Percentiles rank a stretch among this genome's conserved stretches.
Evolutionary conservation across 2,329 filamentous ascomycete genomes (phyloP).

Genomic region (Neonectria ditissima): DNA sequence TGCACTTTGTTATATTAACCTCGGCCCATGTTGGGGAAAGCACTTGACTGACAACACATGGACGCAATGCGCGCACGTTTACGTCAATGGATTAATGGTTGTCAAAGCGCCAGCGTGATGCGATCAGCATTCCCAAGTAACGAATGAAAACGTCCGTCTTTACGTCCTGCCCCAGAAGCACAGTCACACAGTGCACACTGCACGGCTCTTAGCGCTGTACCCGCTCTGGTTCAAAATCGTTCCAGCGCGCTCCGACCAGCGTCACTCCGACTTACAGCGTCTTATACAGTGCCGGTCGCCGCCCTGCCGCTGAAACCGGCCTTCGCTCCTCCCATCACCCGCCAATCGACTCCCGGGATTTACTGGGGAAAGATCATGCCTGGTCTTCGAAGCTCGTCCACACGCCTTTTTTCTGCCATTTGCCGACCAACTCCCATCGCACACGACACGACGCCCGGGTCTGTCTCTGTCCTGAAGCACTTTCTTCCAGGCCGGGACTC

Average conservation of each 20-base stretch:
- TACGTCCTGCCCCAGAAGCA: not conserved
- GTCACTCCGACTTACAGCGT: slow-evolving; percentile 3
- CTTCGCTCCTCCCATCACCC: slow-evolving; percentile 20
- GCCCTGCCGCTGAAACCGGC: slow-evolving; percentile 8
- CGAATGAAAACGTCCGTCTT: slow-evolving; percentile 10
- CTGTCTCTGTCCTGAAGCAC: slow-evolving; percentile 41
- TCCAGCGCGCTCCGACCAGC: not conserved
- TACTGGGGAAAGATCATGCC: slow-evolving; percentile 39
- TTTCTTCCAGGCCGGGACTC: slow-evolving; percentile 40
- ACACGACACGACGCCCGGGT: slow-evolving; percentile 41
- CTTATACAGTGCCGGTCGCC: slow-evolving; percentile 21
- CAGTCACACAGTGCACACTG: slow-evolving; percentile 12
- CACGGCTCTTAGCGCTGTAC: slow-evolving; percentile 1
- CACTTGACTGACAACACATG: not conserved
- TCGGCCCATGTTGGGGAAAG: not conserved
- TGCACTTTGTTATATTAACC: too few species aligned
- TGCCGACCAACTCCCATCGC: slow-evolving; percentile 44
- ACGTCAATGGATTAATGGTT: slow-evolving; percentile 3
- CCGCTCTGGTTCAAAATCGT: not conserved
- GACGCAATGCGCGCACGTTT: slow-evolving; percentile 13
- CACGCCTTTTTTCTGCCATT: slow-evolving; percentile 46
- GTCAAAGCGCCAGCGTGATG: slow-evolving; percentile 20
- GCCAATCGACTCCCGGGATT: slow-evolving; percentile 44
- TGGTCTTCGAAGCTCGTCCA: slow-evolving; percentile 29
- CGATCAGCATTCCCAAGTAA: slow-evolving; percentile 8